Evolutionary conservation across 2,329 filamentous ascomycete species (phyloP), one percentile per base, ranked within the genome.

Genomic region (Colletotrichum sp.): DNA sequence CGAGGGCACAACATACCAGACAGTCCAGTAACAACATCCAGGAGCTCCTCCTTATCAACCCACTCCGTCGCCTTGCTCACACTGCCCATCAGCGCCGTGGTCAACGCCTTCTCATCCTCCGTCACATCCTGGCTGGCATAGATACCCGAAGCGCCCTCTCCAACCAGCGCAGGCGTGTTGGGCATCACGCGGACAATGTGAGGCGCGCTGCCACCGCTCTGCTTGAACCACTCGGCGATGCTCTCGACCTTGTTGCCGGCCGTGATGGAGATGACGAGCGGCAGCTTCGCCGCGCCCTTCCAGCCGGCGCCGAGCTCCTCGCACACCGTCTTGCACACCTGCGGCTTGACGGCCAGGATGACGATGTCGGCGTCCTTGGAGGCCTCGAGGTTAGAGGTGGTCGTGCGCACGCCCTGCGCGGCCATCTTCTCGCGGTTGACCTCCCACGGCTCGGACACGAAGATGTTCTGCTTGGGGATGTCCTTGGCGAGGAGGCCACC

Each of bases 131-230:
- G 79, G 34, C 84, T 84, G 7, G 88, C 88, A 72, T 84, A 89
- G 12, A 89, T 80, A 4, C 88, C 88, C 4, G 87, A 88, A 2
- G 88, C 88, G 34, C 88, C 88, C 82, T 90, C 88, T 28, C 88
- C 87, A 12, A 89, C 85, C 36, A 89, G 81, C 8, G 88, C 88
- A 3, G 88, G 88, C 7, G 88, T 89, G 81, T 90, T 90, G 70
- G 88, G 88, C 88, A 90, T 90, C 73, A 89, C 87, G 24, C 88
- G 85, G n/a, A 89, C 86, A 18, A 88, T 83, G 62, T 86, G 87
- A 1, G 87, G 86, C 2, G 83, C 79, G 26, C 81, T 81, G 5
- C 84, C 86, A 39, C 82, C 84, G 2, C 81, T 75, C 1, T 84
- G 82, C 72, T 80, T 85, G 72, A 86, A 80, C 88, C 88, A 90